Percentiles rank a stretch among this genome's conserved stretches.
Evolutionary conservation across 2,329 filamentous ascomycete species (phyloP).

Genomic region (Talaromyces atroroseus): DNA sequence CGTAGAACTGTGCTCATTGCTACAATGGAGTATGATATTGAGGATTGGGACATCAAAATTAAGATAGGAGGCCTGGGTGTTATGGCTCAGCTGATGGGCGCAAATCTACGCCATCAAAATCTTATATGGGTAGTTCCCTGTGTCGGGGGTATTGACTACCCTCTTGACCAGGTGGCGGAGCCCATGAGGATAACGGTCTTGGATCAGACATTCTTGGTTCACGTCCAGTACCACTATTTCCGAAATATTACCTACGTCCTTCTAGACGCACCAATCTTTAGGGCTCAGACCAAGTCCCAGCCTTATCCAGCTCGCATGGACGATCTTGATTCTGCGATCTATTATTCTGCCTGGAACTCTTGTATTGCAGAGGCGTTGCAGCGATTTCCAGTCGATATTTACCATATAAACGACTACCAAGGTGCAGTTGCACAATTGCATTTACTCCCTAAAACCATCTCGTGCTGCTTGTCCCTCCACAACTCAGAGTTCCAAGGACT

Average conservation of each 20-base stretch:
- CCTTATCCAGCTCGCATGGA: conserved; percentile 61
- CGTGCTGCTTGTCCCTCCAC: conserved; percentile 55
- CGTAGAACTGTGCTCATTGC: conserved; percentile 54
- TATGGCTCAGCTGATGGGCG: conserved; percentile 61
- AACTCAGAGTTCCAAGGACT: conserved; percentile 61
- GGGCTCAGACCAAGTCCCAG: conserved; percentile 53
- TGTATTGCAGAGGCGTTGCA: conserved; percentile 56
- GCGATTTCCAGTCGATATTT: conserved; percentile 54
- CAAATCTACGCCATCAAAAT: conserved; percentile 55
- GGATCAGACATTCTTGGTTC: conserved; percentile 50
- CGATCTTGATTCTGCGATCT: conserved; percentile 56
- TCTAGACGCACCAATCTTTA: conserved; percentile 57
- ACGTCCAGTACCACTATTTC: conserved; percentile 54
- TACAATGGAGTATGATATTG: conserved; percentile 63
- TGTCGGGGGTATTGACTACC: conserved; percentile 57
- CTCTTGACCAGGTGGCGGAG: conserved; percentile 48
- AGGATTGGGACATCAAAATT: conserved; percentile 61
- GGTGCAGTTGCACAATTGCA: conserved; percentile 56
- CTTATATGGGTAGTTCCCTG: conserved; percentile 55
- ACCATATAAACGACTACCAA: conserved; percentile 59
- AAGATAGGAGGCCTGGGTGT: conserved; percentile 62
- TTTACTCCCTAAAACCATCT: conserved; percentile 53
- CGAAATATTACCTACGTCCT: conserved; percentile 61
- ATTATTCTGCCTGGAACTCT: conserved; percentile 61
- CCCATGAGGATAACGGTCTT: conserved; percentile 55